Evolutionary conservation across 1,139 yeast genomes (phyloP), one percentile per base, ranked within the genome.

Genomic region (Schwanniomyces etchellsii): DNA sequence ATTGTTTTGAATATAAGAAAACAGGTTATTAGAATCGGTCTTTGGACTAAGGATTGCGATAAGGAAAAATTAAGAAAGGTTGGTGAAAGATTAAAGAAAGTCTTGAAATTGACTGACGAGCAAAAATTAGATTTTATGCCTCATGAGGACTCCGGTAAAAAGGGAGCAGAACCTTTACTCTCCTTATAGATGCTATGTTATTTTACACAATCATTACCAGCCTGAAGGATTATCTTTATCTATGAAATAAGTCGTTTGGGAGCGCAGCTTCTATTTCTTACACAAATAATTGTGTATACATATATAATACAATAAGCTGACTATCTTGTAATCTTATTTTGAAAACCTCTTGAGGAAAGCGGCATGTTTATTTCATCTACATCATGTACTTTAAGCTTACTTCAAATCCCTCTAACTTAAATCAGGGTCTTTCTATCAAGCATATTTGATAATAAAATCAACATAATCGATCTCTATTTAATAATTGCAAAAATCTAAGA

Each of bases 1-100:
- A 86, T 88, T 45, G 96, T 91, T 44, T 78, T 86, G 55, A 86
- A 85, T 57, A 77, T 85, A 48, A 82, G 96, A 70, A 81, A 76
- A 56, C 80, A 77, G 45, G 89, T 80, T 42, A 78, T 74, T 69
- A 81, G 89, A 61, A 76, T 91, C 55, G 91, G 94, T 52, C 68
- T 91, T 57, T 91, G 98, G 98, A 89, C 97, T 43, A 81, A 77
- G 57, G 77, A 89, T 44, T 78, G 84, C 48, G 77, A 79, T 48
- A 79, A 76, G 48, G 66, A 70, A 36, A 72, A 74, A 47, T 71
- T 77, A 56, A 65, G 64, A 45, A 70, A 74, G 36, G 80, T 91
- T 45, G 98, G 97, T 52, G 79, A 77, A 53, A 77, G 80, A 60
- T 85, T 91, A 63, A 89, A 86, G 74, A 76, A 74, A 57, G 80